These are phyloP conservation scores for Aspergillus sp. DNA, from an alignment of 2,329 filamentous ascomycete species.

Conservation along the genomic window DNA sequence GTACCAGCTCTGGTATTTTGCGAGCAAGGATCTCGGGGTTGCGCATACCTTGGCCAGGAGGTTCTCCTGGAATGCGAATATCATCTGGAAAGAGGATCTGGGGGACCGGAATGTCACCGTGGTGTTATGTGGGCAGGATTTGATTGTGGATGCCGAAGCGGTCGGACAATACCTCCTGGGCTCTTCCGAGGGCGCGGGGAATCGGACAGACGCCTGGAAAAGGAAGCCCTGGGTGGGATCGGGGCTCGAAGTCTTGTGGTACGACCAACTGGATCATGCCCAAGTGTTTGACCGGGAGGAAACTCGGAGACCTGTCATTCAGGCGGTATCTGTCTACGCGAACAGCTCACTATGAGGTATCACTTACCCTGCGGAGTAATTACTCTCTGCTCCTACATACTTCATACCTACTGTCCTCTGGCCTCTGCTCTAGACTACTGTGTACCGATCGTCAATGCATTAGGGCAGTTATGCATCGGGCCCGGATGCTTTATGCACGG, in stretches of 20 bases:
- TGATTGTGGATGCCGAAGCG: constrained; percentile 55
- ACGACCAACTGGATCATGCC: constrained; percentile 54
- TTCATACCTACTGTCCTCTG: no score
- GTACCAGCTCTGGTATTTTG: constrained; percentile 63
- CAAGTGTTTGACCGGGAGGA: constrained; percentile 46
- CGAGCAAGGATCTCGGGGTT: constrained; percentile 58
- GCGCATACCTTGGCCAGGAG: constrained; percentile 56
- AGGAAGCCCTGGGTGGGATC: constrained; percentile 24
- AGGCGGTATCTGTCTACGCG: constrained; percentile 11
- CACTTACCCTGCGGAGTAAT: no score
- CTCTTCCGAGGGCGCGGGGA: constrained; percentile 9
- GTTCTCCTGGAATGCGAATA: constrained; percentile 66
- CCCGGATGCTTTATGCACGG: no score
- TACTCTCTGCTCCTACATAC: no score
- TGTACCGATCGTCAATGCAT: no score
- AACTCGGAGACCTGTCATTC: constrained; percentile 11
- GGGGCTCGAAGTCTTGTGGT: constrained; percentile 54
- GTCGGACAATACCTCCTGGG: constrained; percentile 52
- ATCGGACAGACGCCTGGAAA: constrained; percentile 11
- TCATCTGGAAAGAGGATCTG: constrained; percentile 62
- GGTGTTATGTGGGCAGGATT: constrained; percentile 51
- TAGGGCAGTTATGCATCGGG: no score
- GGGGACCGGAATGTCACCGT: constrained; percentile 46
- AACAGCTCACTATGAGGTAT: not conserved
- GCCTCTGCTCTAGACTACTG: no score